Evolutionary conservation across 176 grass and related monocot genomes (phyloP), one percentile per base, ranked within the genome.

Genomic region (Hyparrhenia diplandra): DNA sequence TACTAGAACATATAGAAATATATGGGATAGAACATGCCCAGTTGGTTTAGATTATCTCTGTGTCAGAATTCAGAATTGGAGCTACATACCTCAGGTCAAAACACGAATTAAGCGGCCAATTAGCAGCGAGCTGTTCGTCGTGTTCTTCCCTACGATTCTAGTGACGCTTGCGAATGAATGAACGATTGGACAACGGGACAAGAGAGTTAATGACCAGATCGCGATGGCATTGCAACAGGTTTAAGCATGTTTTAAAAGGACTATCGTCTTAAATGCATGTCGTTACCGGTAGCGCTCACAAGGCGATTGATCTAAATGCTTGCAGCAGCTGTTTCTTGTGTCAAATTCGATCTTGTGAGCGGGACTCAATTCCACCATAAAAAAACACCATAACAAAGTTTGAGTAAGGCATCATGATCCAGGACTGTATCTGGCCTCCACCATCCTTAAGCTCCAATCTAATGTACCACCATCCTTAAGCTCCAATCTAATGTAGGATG

Each of bases 131-230:
- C 16, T 8, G 58, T 37, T 4, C 16, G 6, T 37, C 55, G 45
- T 5, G 18, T 25, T 52, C 30, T 74, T 37, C 69, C 41, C 47
- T 43, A 69, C 6, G 37, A 36, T 67, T 76, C 18, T 69, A 27
- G 13, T 29, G 27, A 83, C 73, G n/a, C n/a, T n/a, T n/a, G n/a
- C n/a, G n/a, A n/a, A n/a, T 31, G 25, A 36, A 1, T 13, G 9
- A 20, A 31, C 5, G 45, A 73, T 21, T 73, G 21, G 13, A 47
- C 64, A 70, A 70, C 1, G 65, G 74, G 66, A 85, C 67, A 85
- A 41, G 67, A 73, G 40, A 17, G 54, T 79, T 85, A 64, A 79
- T 85, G 30, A 12, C 40, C 55, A 49, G 83, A 71, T 85, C 42
- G 39, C 17, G 24, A 85, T 71, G 31, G n/a, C 46, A 29, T 85